Conservation (phyloP, 2,329 filamentous ascomycete genomes). For the Botryotinia globosa region DNA sequence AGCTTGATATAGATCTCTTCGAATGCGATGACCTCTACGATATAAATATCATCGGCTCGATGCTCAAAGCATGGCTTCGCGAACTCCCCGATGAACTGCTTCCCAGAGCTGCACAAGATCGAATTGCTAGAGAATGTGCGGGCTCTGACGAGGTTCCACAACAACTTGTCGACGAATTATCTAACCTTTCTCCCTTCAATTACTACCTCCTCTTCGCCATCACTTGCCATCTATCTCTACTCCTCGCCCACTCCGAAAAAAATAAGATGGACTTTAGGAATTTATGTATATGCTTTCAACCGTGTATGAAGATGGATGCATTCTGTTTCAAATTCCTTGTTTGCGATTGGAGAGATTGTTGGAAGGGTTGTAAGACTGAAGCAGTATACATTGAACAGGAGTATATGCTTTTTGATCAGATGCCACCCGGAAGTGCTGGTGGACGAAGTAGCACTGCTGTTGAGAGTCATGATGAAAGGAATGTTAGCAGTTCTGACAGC, state of each 20-base stretch:
- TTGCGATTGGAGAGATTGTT: slow-evolving; percentile 93
- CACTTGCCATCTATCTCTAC: slow-evolving; percentile 88
- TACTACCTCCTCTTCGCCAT: slow-evolving; percentile 98
- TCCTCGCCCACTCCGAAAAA: slow-evolving; percentile 87
- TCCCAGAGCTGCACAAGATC: slow-evolving; percentile 77
- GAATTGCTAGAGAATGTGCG: slow-evolving; percentile 74
- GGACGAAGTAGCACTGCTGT: slow-evolving; percentile 36
- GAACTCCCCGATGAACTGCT: slow-evolving; percentile 94
- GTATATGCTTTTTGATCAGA: slow-evolving; percentile 58
- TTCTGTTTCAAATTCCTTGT: slow-evolving; percentile 96
- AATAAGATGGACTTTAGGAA: slow-evolving; percentile 99
- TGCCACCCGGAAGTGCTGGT: slow-evolving; percentile 46
- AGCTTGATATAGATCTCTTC: slow-evolving; percentile 86
- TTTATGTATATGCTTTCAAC: slow-evolving; percentile 94
- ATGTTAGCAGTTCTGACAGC: slow-evolving; percentile 64
- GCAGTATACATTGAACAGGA: slow-evolving; percentile 72
- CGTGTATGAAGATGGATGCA: slow-evolving; percentile 92
- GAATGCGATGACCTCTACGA: slow-evolving; percentile 86
- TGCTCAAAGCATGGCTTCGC: slow-evolving; percentile 94
- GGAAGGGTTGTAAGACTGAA: slow-evolving; percentile 94
- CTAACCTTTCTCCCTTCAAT: slow-evolving; percentile 91
- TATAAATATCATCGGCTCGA: slow-evolving; percentile 92
- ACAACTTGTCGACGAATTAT: slow-evolving; percentile 84
- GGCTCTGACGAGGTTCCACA: slow-evolving; percentile 79
- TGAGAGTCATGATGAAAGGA: slow-evolving; percentile 50